Evolutionary conservation across 257 asterid species (phyloP).

Genomic region (Ilex aquifolium): DNA sequence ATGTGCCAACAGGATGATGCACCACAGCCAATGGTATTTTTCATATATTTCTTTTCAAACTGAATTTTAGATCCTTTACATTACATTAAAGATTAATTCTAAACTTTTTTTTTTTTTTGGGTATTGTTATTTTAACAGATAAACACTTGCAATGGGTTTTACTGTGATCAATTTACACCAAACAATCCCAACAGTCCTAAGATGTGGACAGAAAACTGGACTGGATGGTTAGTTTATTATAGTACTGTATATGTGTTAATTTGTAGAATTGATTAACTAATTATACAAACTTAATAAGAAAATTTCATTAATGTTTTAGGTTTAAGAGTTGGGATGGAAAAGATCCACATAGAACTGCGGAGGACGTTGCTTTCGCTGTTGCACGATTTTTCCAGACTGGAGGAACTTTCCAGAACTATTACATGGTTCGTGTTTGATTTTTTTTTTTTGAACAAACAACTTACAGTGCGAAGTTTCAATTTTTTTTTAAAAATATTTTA

Average conservation of each 20-base stretch:
- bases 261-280: no score
- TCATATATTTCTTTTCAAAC: background rate
- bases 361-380: constrained; percentile 68
- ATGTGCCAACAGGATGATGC: constrained; percentile 83
- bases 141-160: constrained; percentile 74
- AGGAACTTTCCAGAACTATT: constrained; percentile 69
- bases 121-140: constrained; percentile 23
- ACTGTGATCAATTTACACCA: constrained; percentile 58
- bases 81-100: background rate
- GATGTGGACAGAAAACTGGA: constrained; percentile 94
- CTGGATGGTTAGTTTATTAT: constrained; percentile 56
- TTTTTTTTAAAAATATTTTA: no score
- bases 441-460: no score
- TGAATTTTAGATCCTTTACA: background rate
- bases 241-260: no score
- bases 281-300: no score
- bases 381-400: constrained; percentile 71
- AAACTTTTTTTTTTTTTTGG: background rate
- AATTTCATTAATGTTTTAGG: constrained; percentile 22
- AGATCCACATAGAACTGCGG: constrained; percentile 25
- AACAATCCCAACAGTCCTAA: constrained; percentile 57
- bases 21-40: constrained; percentile 52
- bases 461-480: no score
- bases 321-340: constrained; percentile 63
- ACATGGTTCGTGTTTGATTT: constrained; percentile 43